Evolutionary conservation across 2,329 filamentous ascomycete species (phyloP), one percentile per base, ranked within the genome.

Genomic region (Lecanicillium sp.): DNA sequence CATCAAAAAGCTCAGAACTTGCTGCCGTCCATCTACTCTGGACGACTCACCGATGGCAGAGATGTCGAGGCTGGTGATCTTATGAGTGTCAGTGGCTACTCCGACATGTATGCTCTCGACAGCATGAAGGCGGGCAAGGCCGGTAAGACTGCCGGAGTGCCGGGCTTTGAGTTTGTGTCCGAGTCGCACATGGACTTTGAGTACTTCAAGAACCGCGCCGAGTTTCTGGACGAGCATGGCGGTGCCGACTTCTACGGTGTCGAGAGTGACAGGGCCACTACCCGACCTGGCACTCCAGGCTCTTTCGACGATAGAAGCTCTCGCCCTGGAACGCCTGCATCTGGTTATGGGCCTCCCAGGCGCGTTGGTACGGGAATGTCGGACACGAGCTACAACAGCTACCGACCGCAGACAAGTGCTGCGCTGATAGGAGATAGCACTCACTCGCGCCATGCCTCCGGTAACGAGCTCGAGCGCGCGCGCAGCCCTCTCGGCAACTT

Each of bases 81-180:
- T 21, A 69, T 71, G 57, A 81, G 75, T 11, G 73, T 81, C 23
- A 84, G 81, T 33, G 86, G 84, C 23, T 90, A 93, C 68, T 90
- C 87, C 24, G 90, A 95, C 60, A 84, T 87, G 23, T 89, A 86
- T 60, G 79, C 78, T 2, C 77, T 96, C 67, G 84, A 91, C 58
- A 70, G 78, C n/a, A 95, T 97, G 90, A 73, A 70, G 51, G 62
- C 67, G 3, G 69, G 69, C 17, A 71, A 68, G 49, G 69, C 73
- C 2, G 77, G 77, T 35, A 75, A 74, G 4, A 69, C 62, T 11
- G 52, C 62, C 40, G 54, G 59, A 11, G 58, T 86, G 5, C 81
- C 84, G 0, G 88, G 89, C 0, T 96, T 96, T 64, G 91, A 97
- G 66, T 82, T 95, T 50, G 90, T 97, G 0, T 83, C 87, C 0